Conservation (phyloP, 352 stramenopile species). For the Phytopythium oedochilum region DNA sequence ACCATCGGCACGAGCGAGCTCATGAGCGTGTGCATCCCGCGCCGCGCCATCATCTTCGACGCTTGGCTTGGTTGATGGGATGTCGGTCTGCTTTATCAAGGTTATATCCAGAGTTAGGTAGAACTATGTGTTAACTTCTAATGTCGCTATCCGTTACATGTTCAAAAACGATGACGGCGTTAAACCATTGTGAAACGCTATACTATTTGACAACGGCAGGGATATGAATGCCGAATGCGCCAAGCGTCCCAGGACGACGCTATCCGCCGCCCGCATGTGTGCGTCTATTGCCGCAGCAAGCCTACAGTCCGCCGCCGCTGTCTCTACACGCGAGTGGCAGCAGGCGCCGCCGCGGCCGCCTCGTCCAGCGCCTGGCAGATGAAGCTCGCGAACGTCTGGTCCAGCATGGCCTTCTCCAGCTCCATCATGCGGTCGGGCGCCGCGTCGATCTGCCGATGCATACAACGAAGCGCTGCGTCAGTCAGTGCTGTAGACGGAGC, state of each 20-base stretch:
- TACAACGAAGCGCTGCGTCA: conserved; percentile 1
- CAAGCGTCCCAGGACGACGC: too few relatives aligned
- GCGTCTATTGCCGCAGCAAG: too few relatives aligned
- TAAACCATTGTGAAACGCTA: too few relatives aligned
- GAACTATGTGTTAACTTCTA: too few relatives aligned
- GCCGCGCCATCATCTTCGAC: conserved; percentile 14
- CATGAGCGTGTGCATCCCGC: conserved; percentile 47
- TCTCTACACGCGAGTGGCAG: neutral
- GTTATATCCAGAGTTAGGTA: too few relatives aligned
- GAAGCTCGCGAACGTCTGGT: conserved; percentile 67
- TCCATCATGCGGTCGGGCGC: conserved; percentile 63
- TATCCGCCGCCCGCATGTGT: too few relatives aligned
- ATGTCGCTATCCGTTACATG: too few relatives aligned
- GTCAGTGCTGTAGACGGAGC: too few relatives aligned
- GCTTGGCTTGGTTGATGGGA: neutral
- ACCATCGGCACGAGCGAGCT: conserved; percentile 91
- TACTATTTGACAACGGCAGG: too few relatives aligned
- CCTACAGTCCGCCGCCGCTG: neutral
- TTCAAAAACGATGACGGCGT: too few relatives aligned
- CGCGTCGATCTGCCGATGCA: conserved; percentile 57
- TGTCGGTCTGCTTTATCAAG: too few relatives aligned
- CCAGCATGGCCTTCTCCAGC: conserved; percentile 71
- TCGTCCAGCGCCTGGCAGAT: conserved; percentile 74
- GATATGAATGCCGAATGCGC: too few relatives aligned
- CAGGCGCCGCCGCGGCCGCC: conserved; percentile 13